Evolutionary conservation across 108 stramenopile species (phyloP), one percentile per base, ranked within the genome.

Genomic region (Cyclotella distinguenda): DNA sequence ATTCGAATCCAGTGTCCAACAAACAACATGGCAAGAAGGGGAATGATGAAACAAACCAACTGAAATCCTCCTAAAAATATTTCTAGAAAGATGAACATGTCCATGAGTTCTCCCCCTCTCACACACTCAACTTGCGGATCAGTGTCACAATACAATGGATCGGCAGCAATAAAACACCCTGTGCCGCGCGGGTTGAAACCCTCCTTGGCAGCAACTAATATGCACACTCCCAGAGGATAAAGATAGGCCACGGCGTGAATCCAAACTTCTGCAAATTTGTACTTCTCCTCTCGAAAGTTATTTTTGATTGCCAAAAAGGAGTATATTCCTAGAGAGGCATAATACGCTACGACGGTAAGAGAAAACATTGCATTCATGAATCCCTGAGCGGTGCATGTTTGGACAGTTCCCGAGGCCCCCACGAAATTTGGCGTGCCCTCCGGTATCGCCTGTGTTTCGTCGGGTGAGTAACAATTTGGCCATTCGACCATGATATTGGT

Each of bases 311-410:
- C 40, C 13, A 60, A 16, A 30, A 22, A 60, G 3, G 59, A 43
- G 15, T 28, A 45, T 25, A 60, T 15, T n/a, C 59, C 26, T n/a
- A 60, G 27, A 15, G 59, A 60, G 6, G 43, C 59, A 18, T 60
- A 60, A 36, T 44, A 60, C 11, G 45, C 27, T 26, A 43, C 26
- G 4, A 60, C 59, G 18, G 42, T 26, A 11, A 31, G 42, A 4
- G 42, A 10, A 15, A 60, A 45, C 40, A 43, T 22, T 25, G 45
- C 43, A 11, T 44, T 45, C 11, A 60, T 27, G 28, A 43, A 60
- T 16, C 59, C 59, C 30, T 43, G 40, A 11, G 42, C 59, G 4
- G 40, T 60, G 59, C 59, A 60, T 27, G 59, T 60, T 60, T 44
- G 59, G 1, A 60, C 45, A 7, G 43, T 36, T 9, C 59, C 59